Evolutionary conservation across 1,284 basidiomycete genomes (phyloP).

Genomic region (Fomitiporia mediterranea): DNA sequence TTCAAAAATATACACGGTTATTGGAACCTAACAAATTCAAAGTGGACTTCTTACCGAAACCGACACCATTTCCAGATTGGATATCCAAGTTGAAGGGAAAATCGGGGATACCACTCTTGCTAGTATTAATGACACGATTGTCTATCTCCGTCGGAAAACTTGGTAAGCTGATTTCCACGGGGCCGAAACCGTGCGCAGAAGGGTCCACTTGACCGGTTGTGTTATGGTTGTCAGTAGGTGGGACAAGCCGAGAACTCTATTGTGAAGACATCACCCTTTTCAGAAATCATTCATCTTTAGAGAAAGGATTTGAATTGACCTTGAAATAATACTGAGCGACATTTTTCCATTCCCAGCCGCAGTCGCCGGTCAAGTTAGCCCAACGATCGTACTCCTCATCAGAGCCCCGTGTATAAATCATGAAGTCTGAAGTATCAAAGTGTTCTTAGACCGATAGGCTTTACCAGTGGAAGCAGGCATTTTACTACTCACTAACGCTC

Average conservation of each 20-base stretch:
- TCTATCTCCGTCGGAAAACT: slow-evolving; percentile 32
- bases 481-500: slow-evolving; percentile 32
- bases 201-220: slow-evolving; percentile 31
- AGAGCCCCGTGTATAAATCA: slow-evolving; percentile 36
- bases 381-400: slow-evolving; percentile 35
- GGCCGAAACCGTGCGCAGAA: slow-evolving; percentile 31
- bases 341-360: slow-evolving; percentile 36
- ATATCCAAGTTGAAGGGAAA: slow-evolving; percentile 39
- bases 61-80: slow-evolving; percentile 34
- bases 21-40: too few relatives aligned
- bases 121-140: slow-evolving; percentile 31
- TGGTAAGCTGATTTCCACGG: slow-evolving; percentile 32
- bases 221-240: slow-evolving; percentile 30
- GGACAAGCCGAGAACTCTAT: slow-evolving; percentile 29
- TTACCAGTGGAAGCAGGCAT: neutral
- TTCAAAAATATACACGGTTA: too few relatives aligned
- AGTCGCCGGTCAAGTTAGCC: slow-evolving; percentile 33
- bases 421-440: slow-evolving; percentile 28
- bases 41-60: slow-evolving; percentile 37
- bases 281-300: slow-evolving; percentile 18
- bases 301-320: slow-evolving; percentile 23
- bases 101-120: slow-evolving; percentile 28
- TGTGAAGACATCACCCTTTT: neutral
- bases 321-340: slow-evolving; percentile 32
- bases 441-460: neutral